These are phyloP conservation scores for Tylopilus felleus DNA, from an alignment of 768 basidiomycete species.

Conservation along the genomic window DNA sequence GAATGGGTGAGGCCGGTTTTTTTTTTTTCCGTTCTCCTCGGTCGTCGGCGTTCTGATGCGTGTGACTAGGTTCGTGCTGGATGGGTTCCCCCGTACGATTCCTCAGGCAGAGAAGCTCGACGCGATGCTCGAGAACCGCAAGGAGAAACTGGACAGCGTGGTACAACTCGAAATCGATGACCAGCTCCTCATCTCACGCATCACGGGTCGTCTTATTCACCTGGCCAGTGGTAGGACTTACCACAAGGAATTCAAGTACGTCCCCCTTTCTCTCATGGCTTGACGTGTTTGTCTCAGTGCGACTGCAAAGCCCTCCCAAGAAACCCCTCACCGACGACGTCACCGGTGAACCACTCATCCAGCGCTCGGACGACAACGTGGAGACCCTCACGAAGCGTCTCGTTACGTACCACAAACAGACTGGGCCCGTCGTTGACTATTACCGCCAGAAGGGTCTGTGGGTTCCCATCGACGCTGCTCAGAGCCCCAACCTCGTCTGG, in stretches of 20 bases:
- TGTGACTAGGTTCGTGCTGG: slow-evolving; percentile 81
- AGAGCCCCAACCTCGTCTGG: slow-evolving; percentile 92
- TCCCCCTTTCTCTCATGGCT: slow-evolving; percentile 10
- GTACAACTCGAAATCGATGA: slow-evolving; percentile 92
- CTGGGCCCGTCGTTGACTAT: slow-evolving; percentile 93
- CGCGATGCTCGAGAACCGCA: slow-evolving; percentile 75
- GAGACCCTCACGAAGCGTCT: slow-evolving; percentile 92
- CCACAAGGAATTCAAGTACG: slow-evolving; percentile 93
- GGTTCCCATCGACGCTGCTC: slow-evolving; percentile 90
- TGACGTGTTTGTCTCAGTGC: slow-evolving; percentile 10
- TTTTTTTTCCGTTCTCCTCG: neutral
- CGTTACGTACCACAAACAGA: slow-evolving; percentile 86
- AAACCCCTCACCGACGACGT: slow-evolving; percentile 92
- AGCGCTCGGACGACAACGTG: slow-evolving; percentile 97
- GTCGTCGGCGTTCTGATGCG: neutral
- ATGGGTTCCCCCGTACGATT: slow-evolving; percentile 99
- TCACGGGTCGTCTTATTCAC: slow-evolving; percentile 95
- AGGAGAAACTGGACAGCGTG: slow-evolving; percentile 89
- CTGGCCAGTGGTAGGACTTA: slow-evolving; percentile 86
- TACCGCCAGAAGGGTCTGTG: slow-evolving; percentile 91
- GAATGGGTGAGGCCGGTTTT: slow-evolving; percentile 75
- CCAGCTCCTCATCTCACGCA: slow-evolving; percentile 93
- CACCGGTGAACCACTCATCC: slow-evolving; percentile 93
- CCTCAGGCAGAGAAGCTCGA: slow-evolving; percentile 96
- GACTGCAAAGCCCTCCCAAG: slow-evolving; percentile 80